These are phyloP conservation scores for Suhomyces choctaworum DNA, from an alignment of 1,139 yeast genomes.

Conservation along the genomic window DNA sequence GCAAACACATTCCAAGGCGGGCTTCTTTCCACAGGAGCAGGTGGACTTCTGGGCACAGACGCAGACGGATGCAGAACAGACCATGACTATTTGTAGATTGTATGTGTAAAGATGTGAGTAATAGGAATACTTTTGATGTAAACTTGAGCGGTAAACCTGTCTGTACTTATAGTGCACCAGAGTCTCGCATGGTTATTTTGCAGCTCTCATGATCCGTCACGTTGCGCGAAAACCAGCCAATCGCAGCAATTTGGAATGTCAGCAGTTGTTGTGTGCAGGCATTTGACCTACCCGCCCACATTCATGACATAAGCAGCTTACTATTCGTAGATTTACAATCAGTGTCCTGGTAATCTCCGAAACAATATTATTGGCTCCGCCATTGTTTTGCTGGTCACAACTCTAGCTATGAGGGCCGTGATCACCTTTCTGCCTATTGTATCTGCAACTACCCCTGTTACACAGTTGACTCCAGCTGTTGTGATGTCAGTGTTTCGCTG, in stretches of 20 bases:
- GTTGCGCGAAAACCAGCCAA: conserved; percentile 6
- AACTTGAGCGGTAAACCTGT: background rate
- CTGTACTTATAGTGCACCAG: conserved; percentile 6
- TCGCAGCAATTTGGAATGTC: conserved; percentile 10
- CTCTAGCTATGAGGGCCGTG: too few species aligned
- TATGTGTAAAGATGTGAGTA: conserved; percentile 5
- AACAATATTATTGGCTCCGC: too few species aligned
- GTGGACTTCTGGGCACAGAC: conserved; percentile 51
- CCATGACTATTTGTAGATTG: conserved; percentile 32
- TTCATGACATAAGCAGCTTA: too few species aligned
- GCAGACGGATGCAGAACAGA: conserved; percentile 47
- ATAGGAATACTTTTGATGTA: too few species aligned
- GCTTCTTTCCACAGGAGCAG: conserved; percentile 51
- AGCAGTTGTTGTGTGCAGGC: conserved; percentile 4
- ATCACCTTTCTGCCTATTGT: too few species aligned
- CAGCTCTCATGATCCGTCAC: conserved; percentile 7
- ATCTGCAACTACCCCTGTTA: too few species aligned
- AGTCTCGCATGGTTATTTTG: conserved; percentile 7
- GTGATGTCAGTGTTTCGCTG: background rate
- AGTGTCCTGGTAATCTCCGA: too few species aligned
- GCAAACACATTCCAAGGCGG: conserved; percentile 49
- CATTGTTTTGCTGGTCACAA: too few species aligned
- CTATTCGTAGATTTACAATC: too few species aligned
- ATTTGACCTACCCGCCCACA: too few species aligned
- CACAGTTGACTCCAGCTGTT: too few species aligned